Base-by-base conservation (phyloP, 1,284 basidiomycete genomes). In the Trichosporon asahii region DNA sequence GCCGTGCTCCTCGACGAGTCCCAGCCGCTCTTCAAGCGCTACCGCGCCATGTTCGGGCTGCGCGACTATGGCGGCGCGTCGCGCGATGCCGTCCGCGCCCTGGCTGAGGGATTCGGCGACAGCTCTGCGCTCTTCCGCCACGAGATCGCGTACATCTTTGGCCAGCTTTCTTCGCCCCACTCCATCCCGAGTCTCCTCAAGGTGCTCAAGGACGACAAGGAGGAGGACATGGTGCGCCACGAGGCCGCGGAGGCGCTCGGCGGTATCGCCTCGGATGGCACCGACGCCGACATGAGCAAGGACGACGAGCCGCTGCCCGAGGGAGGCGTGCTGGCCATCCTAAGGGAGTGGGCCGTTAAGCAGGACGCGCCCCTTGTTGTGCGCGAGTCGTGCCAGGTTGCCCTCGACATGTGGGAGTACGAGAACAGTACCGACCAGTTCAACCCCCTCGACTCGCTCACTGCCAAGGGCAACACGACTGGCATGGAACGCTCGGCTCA, bases 211-310 rank as follows among this genome's bases (percentile, higher is more conserved):
- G 86, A 96, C 75, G 72, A 80, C 0, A 80, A 84, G 0, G 97
- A 99, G 83, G 91, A 91, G 64, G 94, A 97, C 70, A 99, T 99
- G 97, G 97, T 99, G 4, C 89, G 97, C 27, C 97, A 99, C 79
- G 97, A 99, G 84, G 97, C 96, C 23, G 97, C 97, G 6, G 97
- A 99, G 84, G 97, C 97, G 2, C 88, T 99, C 0, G 97, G 97
- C 23, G 94, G 95, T 3, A 98, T 99, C 66, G 94, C 92, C 1
- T 94, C 93, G 2, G 93, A 94, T 1, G 94, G 83, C 3, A 80
- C 80, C 9, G 83, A 81, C 65, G 78, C 79, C 35, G 76, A 76
- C 65, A 60, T 69, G 23, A 69, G 78, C 65, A 75, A 76, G 12
- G 76, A 75, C 25, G 82, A 77, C 68, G 75, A 79, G 40, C 68